Evolutionary conservation across 139 green algal genomes (phyloP).

Genomic region (Chlorella ohadii): DNA sequence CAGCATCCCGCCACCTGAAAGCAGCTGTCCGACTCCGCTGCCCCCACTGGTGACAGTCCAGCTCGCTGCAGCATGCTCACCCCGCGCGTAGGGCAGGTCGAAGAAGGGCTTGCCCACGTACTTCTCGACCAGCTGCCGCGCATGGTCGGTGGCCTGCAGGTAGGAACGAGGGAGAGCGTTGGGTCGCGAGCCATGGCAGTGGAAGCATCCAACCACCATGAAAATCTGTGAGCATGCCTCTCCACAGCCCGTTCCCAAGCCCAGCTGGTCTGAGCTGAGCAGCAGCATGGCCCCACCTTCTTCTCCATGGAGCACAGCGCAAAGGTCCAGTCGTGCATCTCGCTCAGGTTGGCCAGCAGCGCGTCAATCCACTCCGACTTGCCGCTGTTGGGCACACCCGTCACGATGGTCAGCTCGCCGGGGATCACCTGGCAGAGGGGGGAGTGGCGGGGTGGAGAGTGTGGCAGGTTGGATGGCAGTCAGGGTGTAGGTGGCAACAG

Average conservation of each 20-base stretch:
- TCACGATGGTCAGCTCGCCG: constrained; percentile 96
- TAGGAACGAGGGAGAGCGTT: too few species aligned
- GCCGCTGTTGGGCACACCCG: constrained; percentile 95
- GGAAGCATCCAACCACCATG: too few species aligned
- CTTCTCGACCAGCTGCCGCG: constrained; percentile 92
- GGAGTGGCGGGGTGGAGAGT: not conserved
- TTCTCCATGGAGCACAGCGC: constrained; percentile 94
- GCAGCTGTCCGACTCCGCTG: too few species aligned
- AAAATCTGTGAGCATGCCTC: too few species aligned
- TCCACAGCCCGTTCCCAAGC: too few species aligned
- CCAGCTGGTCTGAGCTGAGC: too few species aligned
- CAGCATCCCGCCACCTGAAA: too few species aligned
- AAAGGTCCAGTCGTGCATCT: constrained; percentile 87
- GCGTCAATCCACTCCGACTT: constrained; percentile 98
- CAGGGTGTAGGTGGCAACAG: too few species aligned
- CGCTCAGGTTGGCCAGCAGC: constrained; percentile 87
- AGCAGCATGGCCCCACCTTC: constrained; percentile 59
- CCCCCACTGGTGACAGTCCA: too few species aligned
- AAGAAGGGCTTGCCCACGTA: constrained; percentile 80
- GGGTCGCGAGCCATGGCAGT: too few species aligned
- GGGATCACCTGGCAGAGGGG: constrained; percentile 67
- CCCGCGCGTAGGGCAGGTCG: constrained; percentile 55
- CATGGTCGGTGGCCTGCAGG: constrained; percentile 70
- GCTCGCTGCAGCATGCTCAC: too few species aligned
- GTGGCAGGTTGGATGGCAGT: too few species aligned